Evolutionary conservation across 768 basidiomycete species (phyloP).

Genomic region (Trametes cinnabarina): DNA sequence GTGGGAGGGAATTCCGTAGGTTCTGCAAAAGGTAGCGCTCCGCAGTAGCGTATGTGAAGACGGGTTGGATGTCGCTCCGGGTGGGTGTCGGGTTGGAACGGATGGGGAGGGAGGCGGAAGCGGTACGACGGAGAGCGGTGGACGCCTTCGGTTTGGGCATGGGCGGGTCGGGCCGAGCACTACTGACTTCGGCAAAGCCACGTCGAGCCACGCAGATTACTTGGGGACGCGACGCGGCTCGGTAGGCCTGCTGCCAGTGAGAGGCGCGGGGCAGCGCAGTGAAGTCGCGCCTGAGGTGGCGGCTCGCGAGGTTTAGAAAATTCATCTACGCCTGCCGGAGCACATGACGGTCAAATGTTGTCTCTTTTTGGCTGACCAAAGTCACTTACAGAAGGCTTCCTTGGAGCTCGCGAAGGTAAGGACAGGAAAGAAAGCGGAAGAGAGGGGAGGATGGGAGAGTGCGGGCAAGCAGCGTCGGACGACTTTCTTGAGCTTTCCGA

Average conservation of each 20-base stretch:
- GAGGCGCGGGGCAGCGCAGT: not conserved
- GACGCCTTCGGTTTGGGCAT: conserved; percentile 73
- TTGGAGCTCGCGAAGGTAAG: too few relatives aligned
- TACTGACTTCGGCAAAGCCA: not conserved
- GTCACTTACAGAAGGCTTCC: too few relatives aligned
- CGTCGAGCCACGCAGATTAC: not conserved
- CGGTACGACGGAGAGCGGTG: conserved; percentile 78
- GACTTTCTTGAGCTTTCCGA: too few relatives aligned
- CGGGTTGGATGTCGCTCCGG: conserved; percentile 71
- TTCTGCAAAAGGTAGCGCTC: conserved; percentile 75
- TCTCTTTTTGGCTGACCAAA: too few relatives aligned
- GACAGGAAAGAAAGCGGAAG: too few relatives aligned
- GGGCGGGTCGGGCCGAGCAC: not conserved
- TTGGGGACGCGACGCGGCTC: not conserved
- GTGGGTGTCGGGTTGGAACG: conserved; percentile 86
- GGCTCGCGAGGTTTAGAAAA: not conserved
- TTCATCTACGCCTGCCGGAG: conserved; percentile 1
- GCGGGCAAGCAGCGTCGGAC: not conserved
- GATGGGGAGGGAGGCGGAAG: conserved; percentile 82
- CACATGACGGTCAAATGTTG: too few relatives aligned
- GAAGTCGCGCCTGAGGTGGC: conserved; percentile 5
- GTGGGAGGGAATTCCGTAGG: conserved; percentile 53
- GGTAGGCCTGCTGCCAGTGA: not conserved
- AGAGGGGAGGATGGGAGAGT: not conserved
- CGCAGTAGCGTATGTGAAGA: conserved; percentile 84